Conservation (phyloP, 257 asterid species). For the Nicotiana tabacum region DNA sequence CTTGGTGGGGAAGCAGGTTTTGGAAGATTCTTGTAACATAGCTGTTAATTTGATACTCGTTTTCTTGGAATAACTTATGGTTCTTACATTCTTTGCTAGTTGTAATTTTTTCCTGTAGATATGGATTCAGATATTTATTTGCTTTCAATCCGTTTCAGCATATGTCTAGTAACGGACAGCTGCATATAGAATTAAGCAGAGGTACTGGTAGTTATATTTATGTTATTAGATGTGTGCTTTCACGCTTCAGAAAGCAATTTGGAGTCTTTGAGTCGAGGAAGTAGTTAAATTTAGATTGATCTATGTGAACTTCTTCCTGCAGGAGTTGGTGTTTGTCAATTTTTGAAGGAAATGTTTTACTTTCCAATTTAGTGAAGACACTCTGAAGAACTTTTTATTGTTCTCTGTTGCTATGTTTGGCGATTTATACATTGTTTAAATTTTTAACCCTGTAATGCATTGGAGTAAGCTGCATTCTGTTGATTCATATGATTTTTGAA, state of each 20-base stretch:
- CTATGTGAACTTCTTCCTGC: background rate
- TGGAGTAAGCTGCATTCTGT: background rate
- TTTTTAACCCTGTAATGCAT: background rate
- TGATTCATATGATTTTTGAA: background rate
- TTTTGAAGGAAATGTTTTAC: background rate
- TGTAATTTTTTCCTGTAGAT: background rate
- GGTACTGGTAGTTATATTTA: background rate
- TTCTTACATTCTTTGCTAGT: background rate
- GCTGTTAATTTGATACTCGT: background rate
- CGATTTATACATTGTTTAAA: background rate
- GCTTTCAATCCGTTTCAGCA: background rate
- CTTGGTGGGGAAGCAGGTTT: background rate
- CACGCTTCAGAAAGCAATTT: background rate
- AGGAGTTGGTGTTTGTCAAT: background rate
- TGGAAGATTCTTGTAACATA: background rate
- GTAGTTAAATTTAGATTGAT: background rate
- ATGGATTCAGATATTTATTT: background rate
- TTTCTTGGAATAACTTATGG: background rate
- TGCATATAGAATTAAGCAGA: background rate
- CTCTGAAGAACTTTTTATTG: background rate
- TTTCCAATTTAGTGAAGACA: background rate
- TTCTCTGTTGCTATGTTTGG: background rate
- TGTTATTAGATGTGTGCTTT: background rate
- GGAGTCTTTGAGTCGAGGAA: background rate
- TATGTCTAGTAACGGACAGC: background rate